phyloP scores from a whole-genome alignment of 2,329 filamentous ascomycete genomes.

The Fusarium ambrosium region DNA sequence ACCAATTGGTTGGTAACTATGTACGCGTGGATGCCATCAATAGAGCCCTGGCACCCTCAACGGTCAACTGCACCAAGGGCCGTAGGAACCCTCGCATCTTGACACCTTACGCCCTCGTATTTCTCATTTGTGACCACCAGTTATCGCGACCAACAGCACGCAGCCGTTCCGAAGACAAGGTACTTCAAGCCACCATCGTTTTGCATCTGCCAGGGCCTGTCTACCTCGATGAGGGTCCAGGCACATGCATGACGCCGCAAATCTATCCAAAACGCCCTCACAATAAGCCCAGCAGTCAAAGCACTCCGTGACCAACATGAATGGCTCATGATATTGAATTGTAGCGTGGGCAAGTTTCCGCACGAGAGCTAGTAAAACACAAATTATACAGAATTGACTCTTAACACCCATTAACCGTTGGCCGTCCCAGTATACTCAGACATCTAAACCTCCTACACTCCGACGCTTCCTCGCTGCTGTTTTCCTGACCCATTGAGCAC shows the following conservation, averaged over 20 bases:
- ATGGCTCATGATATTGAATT: background rate
- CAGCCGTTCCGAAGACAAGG: constrained; percentile 37
- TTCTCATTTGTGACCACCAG: constrained; percentile 5
- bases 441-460: background rate
- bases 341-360: background rate
- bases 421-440: background rate
- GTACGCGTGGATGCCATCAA: background rate
- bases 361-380: background rate
- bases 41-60: background rate
- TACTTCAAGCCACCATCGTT: constrained; percentile 30
- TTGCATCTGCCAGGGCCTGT: constrained; percentile 10
- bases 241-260: constrained; percentile 3
- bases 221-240: constrained; percentile 5
- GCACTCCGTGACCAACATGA: background rate
- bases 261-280: constrained; percentile 10
- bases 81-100: constrained; percentile 11
- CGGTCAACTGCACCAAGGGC: background rate
- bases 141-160: constrained; percentile 25
- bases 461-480: background rate
- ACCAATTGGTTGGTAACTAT: constrained; percentile 13
- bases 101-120: constrained; percentile 25
- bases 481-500: background rate
- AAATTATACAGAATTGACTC: constrained; percentile 1
- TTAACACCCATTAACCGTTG: constrained; percentile 14
- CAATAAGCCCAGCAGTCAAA: background rate